These are phyloP conservation scores for Cercophora samala DNA, from an alignment of 495 filamentous ascomycete species.

Conservation along the genomic window DNA sequence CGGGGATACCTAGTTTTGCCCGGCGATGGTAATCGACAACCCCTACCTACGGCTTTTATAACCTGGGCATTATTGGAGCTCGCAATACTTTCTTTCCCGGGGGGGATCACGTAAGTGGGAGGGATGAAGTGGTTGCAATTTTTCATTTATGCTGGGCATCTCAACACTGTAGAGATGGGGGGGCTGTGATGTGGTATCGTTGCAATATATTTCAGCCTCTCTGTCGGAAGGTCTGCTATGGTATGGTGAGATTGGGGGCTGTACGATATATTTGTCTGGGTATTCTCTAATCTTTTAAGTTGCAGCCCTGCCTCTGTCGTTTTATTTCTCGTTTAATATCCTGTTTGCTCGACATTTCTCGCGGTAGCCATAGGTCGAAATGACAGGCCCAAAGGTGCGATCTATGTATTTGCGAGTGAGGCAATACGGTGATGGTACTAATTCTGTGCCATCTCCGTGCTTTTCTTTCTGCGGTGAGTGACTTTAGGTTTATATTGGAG, in stretches of 20 bases:
- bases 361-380: not conserved
- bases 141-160: not conserved
- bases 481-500: not conserved
- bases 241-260: not conserved
- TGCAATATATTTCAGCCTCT: not conserved
- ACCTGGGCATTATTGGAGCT: too few species aligned
- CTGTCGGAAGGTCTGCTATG: not conserved
- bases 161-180: not conserved
- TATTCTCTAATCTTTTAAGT: not conserved
- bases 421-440: not conserved
- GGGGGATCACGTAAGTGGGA: not conserved
- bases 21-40: too few species aligned
- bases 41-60: too few species aligned
- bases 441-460: not conserved
- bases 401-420: not conserved
- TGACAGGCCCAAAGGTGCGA: not conserved
- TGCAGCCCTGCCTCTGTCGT: not conserved
- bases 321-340: not conserved
- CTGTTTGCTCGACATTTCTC: not conserved
- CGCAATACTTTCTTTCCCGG: too few species aligned
- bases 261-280: not conserved
- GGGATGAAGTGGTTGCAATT: not conserved
- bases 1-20: too few species aligned
- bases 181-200: not conserved
- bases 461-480: not conserved